A percentile compares a stretch with the other conserved stretches of the same genome.
These are phyloP conservation scores for Schrenkiella parvula DNA, from an alignment of 345 rosid species.

Conservation along the genomic window DNA sequence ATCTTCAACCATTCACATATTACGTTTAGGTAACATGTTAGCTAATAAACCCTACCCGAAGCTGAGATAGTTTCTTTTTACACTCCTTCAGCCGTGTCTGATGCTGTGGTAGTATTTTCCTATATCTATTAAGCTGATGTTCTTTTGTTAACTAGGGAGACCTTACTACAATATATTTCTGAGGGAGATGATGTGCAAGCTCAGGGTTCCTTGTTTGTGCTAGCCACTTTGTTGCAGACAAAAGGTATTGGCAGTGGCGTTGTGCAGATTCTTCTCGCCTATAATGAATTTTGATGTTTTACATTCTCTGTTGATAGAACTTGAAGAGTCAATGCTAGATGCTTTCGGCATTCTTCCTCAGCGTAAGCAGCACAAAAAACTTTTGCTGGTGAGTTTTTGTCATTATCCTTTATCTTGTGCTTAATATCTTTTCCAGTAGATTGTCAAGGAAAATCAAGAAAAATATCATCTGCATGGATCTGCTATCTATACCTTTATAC, in stretches of 20 bases:
- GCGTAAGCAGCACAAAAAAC: constrained; percentile 92
- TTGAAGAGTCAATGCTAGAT: constrained; percentile 95
- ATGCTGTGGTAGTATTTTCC: not conserved
- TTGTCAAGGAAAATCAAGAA: not conserved
- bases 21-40: constrained; percentile 58
- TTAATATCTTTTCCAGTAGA: not conserved
- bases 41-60: not conserved
- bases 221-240: constrained; percentile 91
- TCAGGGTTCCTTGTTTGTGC: constrained; percentile 73
- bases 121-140: not conserved
- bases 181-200: constrained; percentile 73
- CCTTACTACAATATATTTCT: constrained; percentile 61
- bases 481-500: not conserved
- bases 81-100: not conserved
- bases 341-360: constrained; percentile 98
- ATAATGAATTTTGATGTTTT: constrained; percentile 6
- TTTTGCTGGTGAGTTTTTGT: constrained; percentile 63
- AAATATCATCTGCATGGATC: constrained; percentile 4
- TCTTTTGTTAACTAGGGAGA: constrained; percentile 52
- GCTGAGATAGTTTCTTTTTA: constrained; percentile 5
- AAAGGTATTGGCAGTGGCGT: constrained; percentile 57
- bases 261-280: constrained; percentile 7
- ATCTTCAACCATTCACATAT: constrained; percentile 31
- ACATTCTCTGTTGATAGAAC: constrained; percentile 46
- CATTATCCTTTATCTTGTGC: constrained; percentile 9